Base-by-base conservation (phyloP, 108 stramenopile genomes). In the Skeletonema marinoi region DNA sequence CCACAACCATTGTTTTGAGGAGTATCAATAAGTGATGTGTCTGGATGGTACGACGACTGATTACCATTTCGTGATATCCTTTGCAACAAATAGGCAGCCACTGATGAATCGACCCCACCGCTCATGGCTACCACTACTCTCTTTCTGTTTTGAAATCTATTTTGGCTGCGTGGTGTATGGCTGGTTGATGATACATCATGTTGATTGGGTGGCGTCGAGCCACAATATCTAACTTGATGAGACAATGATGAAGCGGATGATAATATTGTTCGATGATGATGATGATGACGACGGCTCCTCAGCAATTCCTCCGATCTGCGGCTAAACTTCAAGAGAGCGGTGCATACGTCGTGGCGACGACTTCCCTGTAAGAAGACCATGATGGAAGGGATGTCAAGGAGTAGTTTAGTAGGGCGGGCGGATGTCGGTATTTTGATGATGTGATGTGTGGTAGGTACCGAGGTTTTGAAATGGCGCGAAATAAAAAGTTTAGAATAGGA, bases 71-170 rank as follows among this genome's bases (percentile, higher is more conserved):
- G 56, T 10, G 65, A 65, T 3, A 61, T 71, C 33, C 78, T 30
- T 44, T 85, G 61, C 46, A 98, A 72, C 1, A 98, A 83, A 73
- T 90, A 65, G 14, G 97, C 96, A 14, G 90, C 92, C 17, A 99
- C 97, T 7, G 96, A 92, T 14, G 94, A 96, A 75, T 99, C 98
- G n/a, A 99, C 97, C 11, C 98, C 98, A 6, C 98, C 98, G 30
- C 96, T 96, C 84, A 99, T 80, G 60, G 96, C 98, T 8, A 99
- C 93, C n/a, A 87, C 96, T 35, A 98, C 46, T 59, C 62, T 78
- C 16, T 46, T 46, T n/a, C 4, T 2, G 16, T 4, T n/a, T 16
- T 46, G 16, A 4, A 16, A 46, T n/a, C 11, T 11, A 5, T n/a
- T n/a, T 46, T 11, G 74, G 65, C 11, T 12, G 0, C 60, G 11